Base-by-base conservation (phyloP, 345 rosid species). In the Eucalyptus albens region DNA sequence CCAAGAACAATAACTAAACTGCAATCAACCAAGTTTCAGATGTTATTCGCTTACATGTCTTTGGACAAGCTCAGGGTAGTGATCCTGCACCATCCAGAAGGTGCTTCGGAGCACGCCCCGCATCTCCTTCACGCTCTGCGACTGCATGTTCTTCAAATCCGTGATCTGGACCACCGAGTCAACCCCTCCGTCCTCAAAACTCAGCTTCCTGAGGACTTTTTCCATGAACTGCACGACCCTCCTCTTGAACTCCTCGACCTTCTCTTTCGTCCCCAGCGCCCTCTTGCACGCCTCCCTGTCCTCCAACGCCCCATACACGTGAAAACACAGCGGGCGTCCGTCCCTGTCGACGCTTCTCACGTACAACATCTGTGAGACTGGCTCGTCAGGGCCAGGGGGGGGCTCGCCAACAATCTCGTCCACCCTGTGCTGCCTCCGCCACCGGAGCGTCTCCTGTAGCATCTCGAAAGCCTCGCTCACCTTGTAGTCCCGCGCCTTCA, bases 11-110 rank as follows among this genome's bases (percentile, higher is more conserved):
- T 65, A n/a, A n/a, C 77, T 33, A 65, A n/a, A n/a, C 77, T 65
- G 77, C 47, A 50, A 81, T 33, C 51, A 14, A 67, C 2, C 15
- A n/a, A 53, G 51, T 86, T 31, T 86, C 47, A 2, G 44, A 59
- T 24, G n/a, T 6, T 31, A 56, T 49, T 16, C 22, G 89, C 95
- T 90, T 88, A 92, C 95, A 50, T 89, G 89, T 91, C 88, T 92
- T 40, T 92, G 90, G 87, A 95, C 87, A 88, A 96, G 89, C 87
- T 91, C 94, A 15, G 97, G 96, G 80, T 96, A 95, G 89, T 94
- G 86, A 24, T 93, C 90, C 60, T 92, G 93, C 65, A 93, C 59
- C 50, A 92, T 31, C 60, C 62, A 19, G 88, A 92, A 87, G 67
- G 89, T 86, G 83, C 92, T 91, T 91, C 88, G 89, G 88, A 67